Evolutionary conservation across 2,329 filamentous ascomycete genomes (phyloP).

Genomic region (Colletotrichum magnum): DNA sequence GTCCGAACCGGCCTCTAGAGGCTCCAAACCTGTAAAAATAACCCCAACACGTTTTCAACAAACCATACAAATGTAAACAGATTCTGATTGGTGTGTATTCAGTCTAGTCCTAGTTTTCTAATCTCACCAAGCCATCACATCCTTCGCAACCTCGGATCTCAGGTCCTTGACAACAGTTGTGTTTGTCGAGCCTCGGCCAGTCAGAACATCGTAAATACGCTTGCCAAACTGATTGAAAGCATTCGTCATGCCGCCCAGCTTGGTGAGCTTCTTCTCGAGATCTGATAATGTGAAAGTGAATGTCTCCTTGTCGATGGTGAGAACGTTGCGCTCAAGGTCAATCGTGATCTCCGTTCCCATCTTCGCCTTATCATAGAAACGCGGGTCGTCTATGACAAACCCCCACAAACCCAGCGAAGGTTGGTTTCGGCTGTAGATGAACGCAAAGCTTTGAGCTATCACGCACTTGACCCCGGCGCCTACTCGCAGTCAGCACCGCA

Average conservation of each 20-base stretch:
- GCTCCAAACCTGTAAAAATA: too few relatives aligned
- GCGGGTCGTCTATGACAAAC: constrained; percentile 54
- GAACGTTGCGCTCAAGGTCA: constrained; percentile 45
- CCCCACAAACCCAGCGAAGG: constrained; percentile 60
- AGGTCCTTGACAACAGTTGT: neutral
- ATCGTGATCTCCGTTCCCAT: constrained; percentile 54
- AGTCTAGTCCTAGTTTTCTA: too few relatives aligned
- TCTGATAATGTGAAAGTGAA: constrained; percentile 53
- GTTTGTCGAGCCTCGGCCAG: neutral
- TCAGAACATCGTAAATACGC: constrained; percentile 31
- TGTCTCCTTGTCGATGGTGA: constrained; percentile 42
- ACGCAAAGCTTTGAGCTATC: constrained; percentile 60
- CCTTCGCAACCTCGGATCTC: neutral
- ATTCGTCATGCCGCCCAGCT: constrained; percentile 54
- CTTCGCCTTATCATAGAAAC: constrained; percentile 54
- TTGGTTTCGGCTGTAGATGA: constrained; percentile 62
- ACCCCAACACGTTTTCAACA: too few relatives aligned
- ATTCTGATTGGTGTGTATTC: too few relatives aligned
- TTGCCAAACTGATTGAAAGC: constrained; percentile 57
- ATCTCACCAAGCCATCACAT: constrained; percentile 22
- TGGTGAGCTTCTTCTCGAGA: constrained; percentile 56
- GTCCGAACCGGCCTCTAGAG: too few relatives aligned
- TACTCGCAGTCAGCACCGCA: neutral
- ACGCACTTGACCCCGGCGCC: constrained; percentile 56
- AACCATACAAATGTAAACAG: too few relatives aligned